Evolutionary conservation across 1,284 basidiomycete genomes (phyloP), one percentile per base, ranked within the genome.

Genomic region (Cutaneotrichosporon dermatis): DNA sequence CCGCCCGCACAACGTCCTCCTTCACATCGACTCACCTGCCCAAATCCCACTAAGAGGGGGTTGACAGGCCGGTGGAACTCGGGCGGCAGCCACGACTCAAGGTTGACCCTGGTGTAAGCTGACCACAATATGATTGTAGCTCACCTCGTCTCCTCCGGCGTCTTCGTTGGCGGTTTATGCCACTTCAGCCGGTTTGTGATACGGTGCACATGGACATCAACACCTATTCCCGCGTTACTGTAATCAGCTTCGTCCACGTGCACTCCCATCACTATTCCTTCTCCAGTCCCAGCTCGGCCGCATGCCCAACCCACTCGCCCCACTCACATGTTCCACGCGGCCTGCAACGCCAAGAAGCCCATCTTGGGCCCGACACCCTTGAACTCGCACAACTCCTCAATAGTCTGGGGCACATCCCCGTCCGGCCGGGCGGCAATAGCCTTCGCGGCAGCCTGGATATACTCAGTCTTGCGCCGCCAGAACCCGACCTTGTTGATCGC

Each of bases 171-270:
- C 3, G 83, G 85, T 56, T 85, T 84, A 75, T 96, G 92, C 95
- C 95, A 98, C 25, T 89, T 87, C 0, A 98, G 78, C 15, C 93
- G 83, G 69, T 97, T 95, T 11, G 92, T 92, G 58, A 98, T 94
- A 1, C 95, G 82, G 68, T 98, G 93, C 1, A 99, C 95, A 71
- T 99, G 93, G 0, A 92, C 88, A 69, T 98, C 95, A 0, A 98
- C 94, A 0, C 95, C 95, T 42, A 99, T 96, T 0, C 94, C 95
- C n/a, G 84, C 82, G 68, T 96, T 94, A 50, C 90, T 91, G 66
- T 59, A 5, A 33, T 57, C 45, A 55, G 56, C 42, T 8, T 7
- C 4, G 35, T 43, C 13, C 13, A 46, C 4, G 0, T 12, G 10
- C n/a, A 33, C 4, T 11, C 25, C 25, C 25, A 25, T 25, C 25